Conservation (phyloP, 2,329 filamentous ascomycete genomes). For the Pochonia chlamydosporia region DNA sequence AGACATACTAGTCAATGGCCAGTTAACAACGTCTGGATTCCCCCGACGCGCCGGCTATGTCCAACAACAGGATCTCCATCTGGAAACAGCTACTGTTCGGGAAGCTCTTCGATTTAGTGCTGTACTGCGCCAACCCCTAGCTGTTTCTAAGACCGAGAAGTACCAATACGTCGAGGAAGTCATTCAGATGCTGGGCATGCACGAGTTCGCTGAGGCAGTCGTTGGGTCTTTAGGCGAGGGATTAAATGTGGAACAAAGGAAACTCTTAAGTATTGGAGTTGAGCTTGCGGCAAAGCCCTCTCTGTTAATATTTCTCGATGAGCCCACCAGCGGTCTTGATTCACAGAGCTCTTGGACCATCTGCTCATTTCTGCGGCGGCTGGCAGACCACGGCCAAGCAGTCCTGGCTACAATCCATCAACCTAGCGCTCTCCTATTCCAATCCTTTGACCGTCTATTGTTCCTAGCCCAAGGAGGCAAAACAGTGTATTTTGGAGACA, state of each 20-base stretch:
- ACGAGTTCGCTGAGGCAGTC: conserved; percentile 59
- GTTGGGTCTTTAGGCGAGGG: conserved; percentile 58
- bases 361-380: conserved; percentile 53
- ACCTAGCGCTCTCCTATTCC: conserved; percentile 46
- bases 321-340: conserved; percentile 58
- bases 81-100: conserved; percentile 48
- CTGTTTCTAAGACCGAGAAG: conserved; percentile 50
- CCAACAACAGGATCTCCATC: conserved; percentile 59
- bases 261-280: conserved; percentile 55
- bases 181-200: conserved; percentile 61
- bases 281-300: conserved; percentile 51
- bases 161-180: conserved; percentile 57
- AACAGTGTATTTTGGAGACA: conserved; percentile 65
- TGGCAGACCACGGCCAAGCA: conserved; percentile 49
- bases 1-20: conserved; percentile 61
- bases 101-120: conserved; percentile 51
- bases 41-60: conserved; percentile 63
- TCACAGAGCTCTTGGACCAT: conserved; percentile 60
- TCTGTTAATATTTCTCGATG: conserved; percentile 56
- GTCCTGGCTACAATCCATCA: conserved; percentile 52
- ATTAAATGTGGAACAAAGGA: conserved; percentile 56
- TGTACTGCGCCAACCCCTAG: conserved; percentile 49
- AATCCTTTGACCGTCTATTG: conserved; percentile 53
- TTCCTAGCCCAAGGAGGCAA: conserved; percentile 60
- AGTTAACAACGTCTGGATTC: conserved; percentile 48